phyloP scores from a whole-genome alignment of 1,139 yeast species.

The Casaregolazyma suthepensis region DNA sequence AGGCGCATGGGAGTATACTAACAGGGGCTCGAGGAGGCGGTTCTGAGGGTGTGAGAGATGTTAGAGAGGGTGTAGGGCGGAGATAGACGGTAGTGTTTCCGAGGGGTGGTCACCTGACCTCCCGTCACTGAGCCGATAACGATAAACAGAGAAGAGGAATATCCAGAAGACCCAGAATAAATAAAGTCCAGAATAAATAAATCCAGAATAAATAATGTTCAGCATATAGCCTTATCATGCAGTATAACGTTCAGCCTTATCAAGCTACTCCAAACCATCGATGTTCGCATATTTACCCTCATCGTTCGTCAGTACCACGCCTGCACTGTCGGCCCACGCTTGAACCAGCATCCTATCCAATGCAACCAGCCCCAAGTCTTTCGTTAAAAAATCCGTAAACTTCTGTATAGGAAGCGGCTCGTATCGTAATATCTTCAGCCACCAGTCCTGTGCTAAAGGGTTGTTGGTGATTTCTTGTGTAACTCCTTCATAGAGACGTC shows the following conservation, averaged over 20 bases:
- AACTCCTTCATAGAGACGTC: constrained; percentile 11
- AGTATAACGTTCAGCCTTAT: too few species aligned
- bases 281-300: neutral
- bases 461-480: constrained; percentile 11
- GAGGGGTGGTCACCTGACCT: neutral
- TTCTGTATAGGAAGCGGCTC: constrained; percentile 18
- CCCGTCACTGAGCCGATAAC: neutral
- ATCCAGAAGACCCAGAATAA: neutral
- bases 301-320: constrained; percentile 15
- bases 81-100: neutral
- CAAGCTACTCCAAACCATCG: neutral
- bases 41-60: neutral
- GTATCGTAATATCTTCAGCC: constrained; percentile 19
- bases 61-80: neutral
- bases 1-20: neutral
- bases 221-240: too few species aligned
- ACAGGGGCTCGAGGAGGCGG: neutral
- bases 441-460: constrained; percentile 13
- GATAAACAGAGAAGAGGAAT: too few species aligned
- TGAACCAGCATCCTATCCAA: constrained; percentile 16
- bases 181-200: too few species aligned
- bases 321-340: constrained; percentile 22
- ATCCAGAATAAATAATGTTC: neutral
- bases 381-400: constrained; percentile 15
- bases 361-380: constrained; percentile 12